Base-by-base conservation (phyloP, 106 monocot species). In the Dendrobium nobile region DNA sequence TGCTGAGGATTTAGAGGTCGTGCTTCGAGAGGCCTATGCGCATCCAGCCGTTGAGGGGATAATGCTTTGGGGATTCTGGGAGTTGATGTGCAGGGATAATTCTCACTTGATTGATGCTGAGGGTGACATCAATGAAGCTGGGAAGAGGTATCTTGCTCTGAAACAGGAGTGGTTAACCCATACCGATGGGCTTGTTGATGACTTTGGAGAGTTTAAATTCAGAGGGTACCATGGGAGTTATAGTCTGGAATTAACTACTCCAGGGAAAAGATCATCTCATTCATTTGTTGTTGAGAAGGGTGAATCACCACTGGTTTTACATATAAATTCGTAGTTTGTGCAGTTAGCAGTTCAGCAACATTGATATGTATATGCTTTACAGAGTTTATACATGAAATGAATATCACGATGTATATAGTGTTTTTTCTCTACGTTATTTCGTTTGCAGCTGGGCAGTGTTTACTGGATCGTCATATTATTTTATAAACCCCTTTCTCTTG, bases 51-150 rank as follows among this genome's bases (percentile, higher is more conserved):
- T 96, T 17, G 96, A 88, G 82, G 96, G 96, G 28, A 82, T 96
- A 28, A 65, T 96, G 44, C 77, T 96, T 16, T 96, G 93, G 96
- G 96, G 96, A 55, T 92, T 90, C 54, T 96, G 90, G 96, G 96
- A 96, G 70, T 77, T 88, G 73, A 96, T 89, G 88, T 94, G 81
- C 41, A 84, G 92, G 72, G 90, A 93, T 10, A 45, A 89, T 56
- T 84, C 90, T 82, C 93, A 96, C 47, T 79, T 96, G 79, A 84
- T 93, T 54, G 85, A 92, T 80, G 93, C 93, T 47, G 93, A 96
- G 77, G 93, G 96, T 2, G 84, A 78, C 9, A 80, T 94, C 40
- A 96, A 94, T 68, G 93, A 92, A 79, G 93, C 96, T 41, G 96
- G 96, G 43, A 88, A 73, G 84, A 84, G 93, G 76, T 94, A 76